Evolutionary conservation across 2,329 filamentous ascomycete species (phyloP).

Genomic region (Exophiala xenobiotica): DNA sequence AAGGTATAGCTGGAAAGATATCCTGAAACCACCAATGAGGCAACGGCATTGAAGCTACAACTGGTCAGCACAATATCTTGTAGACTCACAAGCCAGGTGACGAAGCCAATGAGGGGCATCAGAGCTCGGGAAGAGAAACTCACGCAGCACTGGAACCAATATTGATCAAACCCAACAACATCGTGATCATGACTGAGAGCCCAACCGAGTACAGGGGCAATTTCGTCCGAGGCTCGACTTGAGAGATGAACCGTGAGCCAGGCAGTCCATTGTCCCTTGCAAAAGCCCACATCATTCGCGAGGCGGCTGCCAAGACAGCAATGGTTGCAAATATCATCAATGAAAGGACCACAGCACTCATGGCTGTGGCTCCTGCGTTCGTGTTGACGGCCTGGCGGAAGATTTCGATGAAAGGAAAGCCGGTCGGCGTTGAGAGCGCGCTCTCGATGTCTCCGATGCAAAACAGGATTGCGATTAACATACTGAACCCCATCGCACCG

Average conservation of each 20-base stretch:
- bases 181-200: conserved; percentile 17
- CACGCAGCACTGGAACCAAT: conserved; percentile 23
- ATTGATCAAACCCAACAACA: conserved; percentile 31
- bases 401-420: conserved; percentile 45
- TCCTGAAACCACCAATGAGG: conserved; percentile 52
- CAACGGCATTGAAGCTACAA: conserved; percentile 50
- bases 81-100: too few species aligned
- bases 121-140: conserved; percentile 24
- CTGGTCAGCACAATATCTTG: not conserved
- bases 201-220: conserved; percentile 34
- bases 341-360: conserved; percentile 37
- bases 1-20: conserved; percentile 55
- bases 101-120: too few species aligned
- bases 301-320: conserved; percentile 35
- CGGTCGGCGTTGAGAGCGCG: conserved; percentile 32
- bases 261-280: conserved; percentile 46
- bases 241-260: conserved; percentile 33
- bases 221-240: conserved; percentile 52
- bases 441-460: conserved; percentile 38
- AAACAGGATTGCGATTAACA: conserved; percentile 41
- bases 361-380: conserved; percentile 45
- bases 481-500: conserved; percentile 38
- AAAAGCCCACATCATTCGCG: conserved; percentile 45
- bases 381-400: conserved; percentile 49
- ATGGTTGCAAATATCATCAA: conserved; percentile 36